Evolutionary conservation across 768 basidiomycete genomes (phyloP).

Genomic region (Porphyrellus cyaneotinctus): DNA sequence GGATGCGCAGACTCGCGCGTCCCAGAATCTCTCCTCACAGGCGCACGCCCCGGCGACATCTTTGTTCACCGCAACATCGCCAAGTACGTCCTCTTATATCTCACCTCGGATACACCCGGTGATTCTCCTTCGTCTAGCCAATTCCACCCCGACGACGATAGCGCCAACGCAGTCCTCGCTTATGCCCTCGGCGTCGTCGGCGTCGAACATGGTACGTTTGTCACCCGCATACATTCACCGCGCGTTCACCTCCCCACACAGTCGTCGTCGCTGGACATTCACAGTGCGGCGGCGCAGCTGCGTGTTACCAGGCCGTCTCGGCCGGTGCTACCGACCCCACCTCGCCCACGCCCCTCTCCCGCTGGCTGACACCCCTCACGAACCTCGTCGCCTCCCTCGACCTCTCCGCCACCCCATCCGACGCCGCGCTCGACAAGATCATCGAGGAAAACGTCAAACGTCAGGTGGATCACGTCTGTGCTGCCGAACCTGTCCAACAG

Average conservation of each 20-base stretch:
- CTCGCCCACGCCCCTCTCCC: constrained; percentile 41
- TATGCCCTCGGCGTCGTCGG: constrained; percentile 71
- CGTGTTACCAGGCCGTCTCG: constrained; percentile 43
- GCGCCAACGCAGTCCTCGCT: constrained; percentile 63
- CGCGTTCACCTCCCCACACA: constrained; percentile 21
- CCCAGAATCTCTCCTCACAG: constrained; percentile 75
- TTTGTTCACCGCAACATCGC: constrained; percentile 90
- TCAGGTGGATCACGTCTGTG: constrained; percentile 50
- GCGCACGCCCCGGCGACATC: constrained; percentile 75
- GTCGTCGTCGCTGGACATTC: constrained; percentile 84
- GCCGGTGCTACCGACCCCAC: background rate
- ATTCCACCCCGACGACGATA: constrained; percentile 68
- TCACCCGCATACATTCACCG: too few species aligned
- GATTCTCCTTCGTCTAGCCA: constrained; percentile 50
- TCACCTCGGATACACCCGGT: too few species aligned
- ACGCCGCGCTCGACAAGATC: constrained; percentile 41
- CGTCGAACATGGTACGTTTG: constrained; percentile 75
- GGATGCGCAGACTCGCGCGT: constrained; percentile 87
- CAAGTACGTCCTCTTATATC: constrained; percentile 48
- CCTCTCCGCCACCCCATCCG: constrained; percentile 35
- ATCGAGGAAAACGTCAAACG: constrained; percentile 58
- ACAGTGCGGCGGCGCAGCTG: constrained; percentile 71
- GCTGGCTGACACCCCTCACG: constrained; percentile 72
- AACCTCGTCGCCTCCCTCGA: constrained; percentile 41
- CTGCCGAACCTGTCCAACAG: constrained; percentile 41